Evolutionary conservation across 768 basidiomycete genomes (phyloP).

Genomic region (Leccinum longicurvipes): DNA sequence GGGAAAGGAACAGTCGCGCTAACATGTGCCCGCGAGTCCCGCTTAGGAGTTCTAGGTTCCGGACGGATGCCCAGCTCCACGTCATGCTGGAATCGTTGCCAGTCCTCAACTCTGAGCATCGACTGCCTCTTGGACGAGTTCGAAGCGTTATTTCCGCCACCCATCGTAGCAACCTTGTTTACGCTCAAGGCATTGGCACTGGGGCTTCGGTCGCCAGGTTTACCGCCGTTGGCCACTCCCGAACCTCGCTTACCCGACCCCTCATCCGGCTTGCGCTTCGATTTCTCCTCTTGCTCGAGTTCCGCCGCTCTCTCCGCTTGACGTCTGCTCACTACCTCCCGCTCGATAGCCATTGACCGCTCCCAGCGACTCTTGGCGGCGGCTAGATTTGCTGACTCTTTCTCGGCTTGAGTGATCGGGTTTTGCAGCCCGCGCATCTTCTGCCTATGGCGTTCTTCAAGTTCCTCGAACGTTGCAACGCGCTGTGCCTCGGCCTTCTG

Average conservation of each 20-base stretch:
- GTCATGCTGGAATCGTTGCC: slow-evolving; percentile 72
- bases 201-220: slow-evolving; percentile 37
- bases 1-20: slow-evolving; percentile 33
- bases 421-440: slow-evolving; percentile 80
- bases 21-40: slow-evolving; percentile 19
- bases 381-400: slow-evolving; percentile 69
- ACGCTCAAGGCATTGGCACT: slow-evolving; percentile 43
- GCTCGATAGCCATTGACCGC: slow-evolving; percentile 67
- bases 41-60: slow-evolving; percentile 19
- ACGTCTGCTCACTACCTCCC: slow-evolving; percentile 65
- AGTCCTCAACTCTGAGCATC: slow-evolving; percentile 80
- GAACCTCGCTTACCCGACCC: slow-evolving; percentile 37
- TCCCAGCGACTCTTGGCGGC: slow-evolving; percentile 85
- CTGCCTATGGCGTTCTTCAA: slow-evolving; percentile 81
- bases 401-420: slow-evolving; percentile 77
- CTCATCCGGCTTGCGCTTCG: slow-evolving; percentile 43
- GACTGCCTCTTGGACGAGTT: slow-evolving; percentile 62
- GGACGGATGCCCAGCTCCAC: slow-evolving; percentile 31
- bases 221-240: slow-evolving; percentile 31
- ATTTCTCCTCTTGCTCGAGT: slow-evolving; percentile 48
- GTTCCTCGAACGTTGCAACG: slow-evolving; percentile 80
- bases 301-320: slow-evolving; percentile 66
- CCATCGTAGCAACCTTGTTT: slow-evolving; percentile 50
- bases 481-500: slow-evolving; percentile 49
- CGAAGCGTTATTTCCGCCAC: slow-evolving; percentile 26